Conservation (phyloP, 306 rosid genomes). For the Chamaecrista fasciculata region DNA sequence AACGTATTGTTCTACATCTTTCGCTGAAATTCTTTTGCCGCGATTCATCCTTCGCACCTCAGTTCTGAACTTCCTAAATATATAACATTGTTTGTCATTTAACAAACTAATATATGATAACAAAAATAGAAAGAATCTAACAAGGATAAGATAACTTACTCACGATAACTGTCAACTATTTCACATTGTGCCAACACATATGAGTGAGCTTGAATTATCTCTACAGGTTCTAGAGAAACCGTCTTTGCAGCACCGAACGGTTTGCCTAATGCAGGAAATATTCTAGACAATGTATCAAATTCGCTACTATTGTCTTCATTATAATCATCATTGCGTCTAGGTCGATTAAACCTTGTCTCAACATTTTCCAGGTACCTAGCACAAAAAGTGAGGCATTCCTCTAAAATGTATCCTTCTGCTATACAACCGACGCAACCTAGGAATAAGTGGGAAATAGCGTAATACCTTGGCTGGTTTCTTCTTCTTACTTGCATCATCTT, state of each 20-base stretch:
- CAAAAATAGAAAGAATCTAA: too few species aligned
- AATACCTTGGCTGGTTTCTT: too few species aligned
- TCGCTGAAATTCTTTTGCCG: too few species aligned
- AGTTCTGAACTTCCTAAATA: too few species aligned
- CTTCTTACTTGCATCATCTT: too few species aligned
- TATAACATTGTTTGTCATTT: too few species aligned
- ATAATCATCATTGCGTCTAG: neutral
- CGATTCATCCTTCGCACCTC: too few species aligned
- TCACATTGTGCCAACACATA: neutral
- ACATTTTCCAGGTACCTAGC: slow-evolving; percentile 3
- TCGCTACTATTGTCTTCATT: neutral
- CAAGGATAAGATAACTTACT: neutral
- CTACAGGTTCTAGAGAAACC: neutral
- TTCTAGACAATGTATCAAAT: neutral
- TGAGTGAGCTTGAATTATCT: neutral
- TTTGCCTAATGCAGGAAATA: neutral
- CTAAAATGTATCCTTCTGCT: neutral
- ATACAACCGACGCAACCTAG: neutral
- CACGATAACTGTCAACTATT: neutral
- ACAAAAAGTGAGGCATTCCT: slow-evolving; percentile 9
- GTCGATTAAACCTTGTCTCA: neutral
- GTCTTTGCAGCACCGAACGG: neutral
- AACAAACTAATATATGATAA: too few species aligned
- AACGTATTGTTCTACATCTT: too few species aligned
- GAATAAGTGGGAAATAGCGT: too few species aligned